Evolutionary conservation across 108 stramenopile genomes (phyloP).

Genomic region (Nannochloropsis oceanica): DNA sequence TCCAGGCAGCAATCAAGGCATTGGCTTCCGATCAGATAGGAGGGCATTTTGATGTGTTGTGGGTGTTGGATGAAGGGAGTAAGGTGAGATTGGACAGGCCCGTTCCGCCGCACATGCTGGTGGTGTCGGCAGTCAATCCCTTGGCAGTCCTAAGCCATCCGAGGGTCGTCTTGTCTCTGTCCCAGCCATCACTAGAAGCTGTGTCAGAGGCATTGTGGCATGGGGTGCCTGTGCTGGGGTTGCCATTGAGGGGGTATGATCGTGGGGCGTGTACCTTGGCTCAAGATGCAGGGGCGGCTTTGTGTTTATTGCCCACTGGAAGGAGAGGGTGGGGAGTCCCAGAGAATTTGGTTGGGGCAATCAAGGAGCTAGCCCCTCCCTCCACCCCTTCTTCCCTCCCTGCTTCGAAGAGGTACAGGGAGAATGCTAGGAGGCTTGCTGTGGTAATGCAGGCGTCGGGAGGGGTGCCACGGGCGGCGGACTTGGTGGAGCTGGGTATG

Average conservation of each 20-base stretch:
- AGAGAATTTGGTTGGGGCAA: background rate
- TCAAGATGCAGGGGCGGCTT: background rate
- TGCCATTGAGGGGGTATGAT: background rate
- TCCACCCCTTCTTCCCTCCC: background rate
- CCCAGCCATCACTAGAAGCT: background rate
- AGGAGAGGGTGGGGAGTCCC: background rate
- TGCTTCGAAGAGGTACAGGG: background rate
- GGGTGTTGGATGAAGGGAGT: background rate
- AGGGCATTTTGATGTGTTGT: background rate
- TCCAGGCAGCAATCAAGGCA: background rate
- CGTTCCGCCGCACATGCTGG: background rate
- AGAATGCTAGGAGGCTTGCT: background rate
- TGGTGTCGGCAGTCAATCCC: background rate
- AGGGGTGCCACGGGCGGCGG: background rate
- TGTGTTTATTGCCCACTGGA: background rate
- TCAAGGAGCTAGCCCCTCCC: background rate
- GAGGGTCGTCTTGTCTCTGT: background rate
- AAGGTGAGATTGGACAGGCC: background rate
- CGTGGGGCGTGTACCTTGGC: background rate
- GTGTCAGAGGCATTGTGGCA: background rate
- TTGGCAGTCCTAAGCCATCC: background rate
- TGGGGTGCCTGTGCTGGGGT: background rate
- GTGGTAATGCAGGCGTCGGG: background rate
- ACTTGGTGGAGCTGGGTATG: background rate
- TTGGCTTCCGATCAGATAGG: background rate